These are phyloP conservation scores for Cicer pinnatifidum DNA, from an alignment of 306 rosid species.

Conservation along the genomic window DNA sequence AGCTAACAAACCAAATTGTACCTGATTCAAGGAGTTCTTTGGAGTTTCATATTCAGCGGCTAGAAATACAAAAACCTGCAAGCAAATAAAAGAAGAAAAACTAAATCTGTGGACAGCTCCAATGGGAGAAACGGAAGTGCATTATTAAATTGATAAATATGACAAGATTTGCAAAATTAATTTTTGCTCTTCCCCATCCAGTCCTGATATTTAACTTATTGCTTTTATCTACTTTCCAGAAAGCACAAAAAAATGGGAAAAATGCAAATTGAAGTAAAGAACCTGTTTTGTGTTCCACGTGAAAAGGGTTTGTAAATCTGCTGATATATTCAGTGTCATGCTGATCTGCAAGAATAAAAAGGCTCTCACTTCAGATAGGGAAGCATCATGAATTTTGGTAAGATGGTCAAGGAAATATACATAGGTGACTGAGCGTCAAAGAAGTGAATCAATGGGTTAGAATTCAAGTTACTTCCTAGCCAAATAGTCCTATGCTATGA, in stretches of 20 bases:
- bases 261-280: constrained; percentile 39
- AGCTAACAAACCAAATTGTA: constrained; percentile 32
- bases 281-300: constrained; percentile 99
- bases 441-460: neutral
- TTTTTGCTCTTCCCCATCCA: constrained; percentile 2
- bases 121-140: neutral
- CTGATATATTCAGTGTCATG: constrained; percentile 83
- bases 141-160: neutral
- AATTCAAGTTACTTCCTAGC: constrained; percentile 9
- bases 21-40: constrained; percentile 78
- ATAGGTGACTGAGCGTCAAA: neutral
- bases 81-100: constrained; percentile 36
- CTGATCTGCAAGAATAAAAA: constrained; percentile 66
- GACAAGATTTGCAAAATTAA: constrained; percentile 9
- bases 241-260: neutral
- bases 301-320: constrained; percentile 87
- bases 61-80: constrained; percentile 79
- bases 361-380: constrained; percentile 11
- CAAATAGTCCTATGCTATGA: constrained; percentile 10
- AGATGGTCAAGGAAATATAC: neutral
- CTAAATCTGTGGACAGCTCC: neutral
- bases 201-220: constrained; percentile 6
- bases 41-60: constrained; percentile 88
- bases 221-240: constrained; percentile 20
- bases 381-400: neutral